Percentiles rank a stretch among this genome's conserved stretches.
Conservation (phyloP, 148 eudicot species). For the Euryodendron excelsum region DNA sequence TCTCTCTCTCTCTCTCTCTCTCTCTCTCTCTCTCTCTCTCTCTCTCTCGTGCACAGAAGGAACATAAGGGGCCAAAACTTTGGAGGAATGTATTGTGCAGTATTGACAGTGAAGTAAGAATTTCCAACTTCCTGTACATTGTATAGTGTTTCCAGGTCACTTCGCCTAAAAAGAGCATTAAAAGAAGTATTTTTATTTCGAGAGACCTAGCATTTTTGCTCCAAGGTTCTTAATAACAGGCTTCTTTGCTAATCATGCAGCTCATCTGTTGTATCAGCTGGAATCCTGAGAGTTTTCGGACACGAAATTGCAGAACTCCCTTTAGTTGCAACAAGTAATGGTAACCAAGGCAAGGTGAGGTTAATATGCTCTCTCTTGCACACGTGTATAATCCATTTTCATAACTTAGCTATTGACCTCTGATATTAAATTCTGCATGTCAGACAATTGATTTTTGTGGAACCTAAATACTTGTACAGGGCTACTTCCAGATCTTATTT, state of each 20-base stretch:
- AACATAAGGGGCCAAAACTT: conserved; percentile 74
- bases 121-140: not conserved
- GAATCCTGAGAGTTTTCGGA: conserved; percentile 80
- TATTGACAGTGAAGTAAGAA: conserved; percentile 72
- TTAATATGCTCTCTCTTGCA: not conserved
- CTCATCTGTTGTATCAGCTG: conserved; percentile 81
- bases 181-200: not conserved
- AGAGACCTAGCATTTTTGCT: not conserved
- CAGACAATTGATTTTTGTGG: not conserved
- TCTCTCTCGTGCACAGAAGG: conserved; percentile 47
- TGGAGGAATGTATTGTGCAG: conserved; percentile 90
- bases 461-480: conserved; percentile 39
- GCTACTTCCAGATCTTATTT: conserved; percentile 73
- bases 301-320: conserved; percentile 89
- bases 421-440: not conserved
- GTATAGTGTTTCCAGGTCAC: not conserved
- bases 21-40: not conserved
- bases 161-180: not conserved
- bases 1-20: too few relatives aligned
- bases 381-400: not conserved
- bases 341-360: conserved; percentile 83
- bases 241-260: conserved; percentile 44
- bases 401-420: not conserved
- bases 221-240: conserved; percentile 2
- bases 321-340: conserved; percentile 76